Evolutionary conservation across 2,329 filamentous ascomycete genomes (phyloP).

Genomic region (Colletotrichum tropicale): DNA sequence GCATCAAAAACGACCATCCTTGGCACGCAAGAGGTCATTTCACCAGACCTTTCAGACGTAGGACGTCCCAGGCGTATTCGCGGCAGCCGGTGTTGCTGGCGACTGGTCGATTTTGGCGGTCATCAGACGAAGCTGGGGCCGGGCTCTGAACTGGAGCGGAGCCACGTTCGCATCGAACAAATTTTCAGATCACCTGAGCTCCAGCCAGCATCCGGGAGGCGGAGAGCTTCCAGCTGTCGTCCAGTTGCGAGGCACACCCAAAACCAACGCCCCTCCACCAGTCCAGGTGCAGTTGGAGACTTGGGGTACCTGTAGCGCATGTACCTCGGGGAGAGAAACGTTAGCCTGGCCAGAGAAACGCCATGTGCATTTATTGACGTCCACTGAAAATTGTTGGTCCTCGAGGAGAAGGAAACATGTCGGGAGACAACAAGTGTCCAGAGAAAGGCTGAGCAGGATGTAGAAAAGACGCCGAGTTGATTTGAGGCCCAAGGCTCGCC

Average conservation of each 20-base stretch:
- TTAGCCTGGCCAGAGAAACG: neutral
- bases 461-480: neutral
- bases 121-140: conserved; percentile 19
- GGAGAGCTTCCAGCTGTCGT: conserved; percentile 12
- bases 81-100: conserved; percentile 2
- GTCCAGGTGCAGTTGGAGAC: neutral
- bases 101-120: conserved; percentile 11
- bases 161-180: conserved; percentile 14
- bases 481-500: neutral
- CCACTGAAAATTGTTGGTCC: neutral
- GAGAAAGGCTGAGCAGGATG: neutral
- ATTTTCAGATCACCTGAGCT: conserved; percentile 20
- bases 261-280: conserved; percentile 2
- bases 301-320: conserved; percentile 2
- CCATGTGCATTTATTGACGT: neutral
- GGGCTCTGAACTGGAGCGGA: conserved; percentile 14
- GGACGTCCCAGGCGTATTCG: conserved; percentile 8
- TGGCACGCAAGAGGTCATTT: conserved; percentile 4
- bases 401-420: neutral
- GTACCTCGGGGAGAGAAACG: neutral
- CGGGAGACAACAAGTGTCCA: neutral
- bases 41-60: conserved; percentile 4
- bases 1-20: conserved; percentile 4
- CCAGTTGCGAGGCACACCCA: conserved; percentile 10
- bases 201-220: conserved; percentile 11